Base-by-base conservation (phyloP, 2,329 filamentous ascomycete species). In the Chalara sp. region DNA sequence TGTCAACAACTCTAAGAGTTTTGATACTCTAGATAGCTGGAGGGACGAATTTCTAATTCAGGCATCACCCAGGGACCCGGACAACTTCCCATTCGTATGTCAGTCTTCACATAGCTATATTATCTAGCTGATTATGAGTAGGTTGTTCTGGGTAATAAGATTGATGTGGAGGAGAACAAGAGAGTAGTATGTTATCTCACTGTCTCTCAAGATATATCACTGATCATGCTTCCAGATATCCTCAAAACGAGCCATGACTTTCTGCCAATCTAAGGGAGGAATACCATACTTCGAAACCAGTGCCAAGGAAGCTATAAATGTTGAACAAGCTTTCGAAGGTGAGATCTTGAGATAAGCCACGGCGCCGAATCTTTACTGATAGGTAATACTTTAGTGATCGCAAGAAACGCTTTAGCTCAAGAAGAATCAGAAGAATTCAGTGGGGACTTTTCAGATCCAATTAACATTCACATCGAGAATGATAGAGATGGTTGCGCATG, bases 241-340 rank as follows among this genome's bases (percentile, higher is more conserved):
- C 32, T 91, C 86, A 64, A 97, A 97, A 80, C 82, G 93, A 57
- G 93, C 93, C 53, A 91, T 92, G 82, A 91, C 92, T 11, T 99
- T 96, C 70, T 99, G 93, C 71, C 90, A 96, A 70, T 95, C 89
- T 51, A 96, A 97, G 73, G 92, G 92, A 45, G 89, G 89, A 53
- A 96, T 99, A 58, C 93, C 93, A 13, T 99, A 99, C 72, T 99
- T 99, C 65, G 93, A 99, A 81, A 99, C 93, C 13, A 96, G 91
- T 71, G 93, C 93, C 54, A 99, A 99, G 76, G 93, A 99, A 71
- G 93, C 92, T 54, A 87, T 96, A 72, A 99, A 99, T 66, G 93
- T 99, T 42, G 93, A 99, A 72, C 90, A 88, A 66, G 85, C 85
- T 44, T 89, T 89, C 60, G 79, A 82, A 66, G 77, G 79, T 81